phyloP scores from a whole-genome alignment of 306 rosid species.

The Dryas octopetala region DNA sequence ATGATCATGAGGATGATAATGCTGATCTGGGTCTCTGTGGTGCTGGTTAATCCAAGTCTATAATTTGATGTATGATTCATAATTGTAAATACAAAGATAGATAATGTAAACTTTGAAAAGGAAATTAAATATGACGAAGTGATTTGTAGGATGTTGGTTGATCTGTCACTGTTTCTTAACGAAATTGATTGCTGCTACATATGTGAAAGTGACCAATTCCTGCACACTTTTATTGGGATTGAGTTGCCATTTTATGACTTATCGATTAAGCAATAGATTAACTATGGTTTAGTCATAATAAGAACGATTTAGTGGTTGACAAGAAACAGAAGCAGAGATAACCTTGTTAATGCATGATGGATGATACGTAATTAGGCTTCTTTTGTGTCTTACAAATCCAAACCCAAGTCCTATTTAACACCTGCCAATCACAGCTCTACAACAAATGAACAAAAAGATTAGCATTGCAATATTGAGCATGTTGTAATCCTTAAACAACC shows the following conservation, averaged over 20 bases:
- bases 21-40: conserved; percentile 1
- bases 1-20: conserved; percentile 29
- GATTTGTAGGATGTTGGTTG: neutral
- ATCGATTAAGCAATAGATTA: neutral
- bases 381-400: neutral
- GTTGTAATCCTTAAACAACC: neutral
- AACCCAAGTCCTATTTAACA: neutral
- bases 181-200: neutral
- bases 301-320: neutral
- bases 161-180: neutral
- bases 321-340: neutral
- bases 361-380: neutral
- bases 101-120: neutral
- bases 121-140: neutral
- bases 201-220: neutral
- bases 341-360: neutral
- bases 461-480: neutral
- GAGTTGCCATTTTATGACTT: neutral
- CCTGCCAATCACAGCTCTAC: neutral
- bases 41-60: neutral
- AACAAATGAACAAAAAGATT: neutral
- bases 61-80: no score
- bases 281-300: neutral
- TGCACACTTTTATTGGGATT: neutral
- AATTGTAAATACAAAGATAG: neutral